Evolutionary conservation across 805 yeast species (phyloP).

Genomic region (Wickerhamiella alocasiicola): DNA sequence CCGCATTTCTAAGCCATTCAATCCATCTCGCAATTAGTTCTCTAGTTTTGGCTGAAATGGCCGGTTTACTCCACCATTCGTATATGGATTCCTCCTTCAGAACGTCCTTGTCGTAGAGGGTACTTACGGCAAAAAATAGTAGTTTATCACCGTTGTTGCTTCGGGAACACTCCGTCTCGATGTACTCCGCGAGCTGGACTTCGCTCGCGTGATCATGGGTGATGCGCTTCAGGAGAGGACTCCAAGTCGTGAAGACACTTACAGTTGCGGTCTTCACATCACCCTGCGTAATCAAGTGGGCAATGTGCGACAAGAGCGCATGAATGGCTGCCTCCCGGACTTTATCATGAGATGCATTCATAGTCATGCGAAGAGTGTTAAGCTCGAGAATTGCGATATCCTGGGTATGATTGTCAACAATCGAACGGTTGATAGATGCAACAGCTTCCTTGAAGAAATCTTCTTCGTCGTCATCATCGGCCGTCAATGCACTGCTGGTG

Average conservation of each 20-base stretch:
- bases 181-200: slow-evolving; percentile 45
- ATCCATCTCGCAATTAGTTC: slow-evolving; percentile 58
- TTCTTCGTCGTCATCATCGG: slow-evolving; percentile 48
- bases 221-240: slow-evolving; percentile 66
- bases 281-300: slow-evolving; percentile 65
- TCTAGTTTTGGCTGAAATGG: slow-evolving; percentile 38
- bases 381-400: slow-evolving; percentile 89
- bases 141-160: slow-evolving; percentile 34
- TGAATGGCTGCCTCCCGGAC: slow-evolving; percentile 70
- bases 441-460: slow-evolving; percentile 82
- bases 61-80: slow-evolving; percentile 63
- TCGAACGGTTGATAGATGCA: slow-evolving; percentile 84
- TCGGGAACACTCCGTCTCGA: slow-evolving; percentile 37
- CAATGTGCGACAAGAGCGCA: slow-evolving; percentile 58
- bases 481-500: slow-evolving; percentile 35
- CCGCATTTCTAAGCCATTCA: slow-evolving; percentile 78
- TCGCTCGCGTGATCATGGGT: slow-evolving; percentile 73
- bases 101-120: slow-evolving; percentile 70
- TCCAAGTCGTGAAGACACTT: slow-evolving; percentile 74
- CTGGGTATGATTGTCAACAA: slow-evolving; percentile 81
- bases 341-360: slow-evolving; percentile 90
- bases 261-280: slow-evolving; percentile 63
- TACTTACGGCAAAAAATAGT: slow-evolving; percentile 39
- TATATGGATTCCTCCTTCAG: slow-evolving; percentile 69
- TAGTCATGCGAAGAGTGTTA: slow-evolving; percentile 91